Base-by-base conservation (phyloP, 2,329 filamentous ascomycete species). In the Phialophora macrospora region DNA sequence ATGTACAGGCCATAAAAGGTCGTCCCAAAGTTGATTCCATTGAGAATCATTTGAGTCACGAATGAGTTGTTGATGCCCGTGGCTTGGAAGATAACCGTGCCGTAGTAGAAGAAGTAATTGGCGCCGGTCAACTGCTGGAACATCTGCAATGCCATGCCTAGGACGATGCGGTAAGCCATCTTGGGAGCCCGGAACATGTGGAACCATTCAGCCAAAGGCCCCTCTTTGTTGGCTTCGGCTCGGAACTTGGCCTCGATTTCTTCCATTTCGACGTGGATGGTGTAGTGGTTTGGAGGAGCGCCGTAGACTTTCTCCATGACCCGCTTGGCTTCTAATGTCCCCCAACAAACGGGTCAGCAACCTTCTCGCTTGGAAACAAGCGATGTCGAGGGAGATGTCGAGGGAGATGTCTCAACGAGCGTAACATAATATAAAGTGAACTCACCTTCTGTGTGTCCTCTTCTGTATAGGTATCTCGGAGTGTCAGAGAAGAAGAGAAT, bases 1-100 rank as follows among this genome's bases (percentile, higher is more conserved):
- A 89, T 89, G 81, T 85, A 96, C 86, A 96, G 96, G 44, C 92
- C 95, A 73, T 96, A 78, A 1, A 92, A 92, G 0, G 93, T 96
- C 46, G 90, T 93, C 79, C 80, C 84, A 68, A 95, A 91, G 81
- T 96, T 96, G 82, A 96, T 91, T 58, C 95, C 85, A 69, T 90
- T 95, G 77, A 92, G 93, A 80, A 96, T 85, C 75, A 96, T 84
- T 66, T 88, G 90, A 75, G 94, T 92, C 72, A 95, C 78, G 85
- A 96, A 96, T 49, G 86, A 83, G 82, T 96, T 89, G 68, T 77
- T 73, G 74, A 96, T 92, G 71, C 89, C 89, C 26, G 90, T 80
- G 7, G 62, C 65, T 41, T 57, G 20, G 57, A 93, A 92, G 72
- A 92, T 85, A 9, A 84, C 86, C 8, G 80, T 82, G 41, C 81